Percentiles rank a stretch among this genome's conserved stretches.
These are phyloP conservation scores for Tolypocladium nubicola DNA, from an alignment of 2,329 filamentous ascomycete species.

Conservation along the genomic window DNA sequence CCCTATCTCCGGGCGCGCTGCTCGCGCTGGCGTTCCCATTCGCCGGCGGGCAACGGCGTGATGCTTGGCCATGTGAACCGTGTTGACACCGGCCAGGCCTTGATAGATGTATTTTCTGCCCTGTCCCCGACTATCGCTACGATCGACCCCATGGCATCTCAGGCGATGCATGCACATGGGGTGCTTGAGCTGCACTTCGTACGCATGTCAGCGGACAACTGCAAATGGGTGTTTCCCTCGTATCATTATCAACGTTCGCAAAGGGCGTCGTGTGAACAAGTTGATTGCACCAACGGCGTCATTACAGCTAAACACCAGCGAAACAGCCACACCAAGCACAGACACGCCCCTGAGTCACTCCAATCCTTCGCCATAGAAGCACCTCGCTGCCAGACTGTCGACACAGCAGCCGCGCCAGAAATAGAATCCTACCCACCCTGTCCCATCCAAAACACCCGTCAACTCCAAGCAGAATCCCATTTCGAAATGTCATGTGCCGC, in stretches of 20 bases:
- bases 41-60: background rate
- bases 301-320: background rate
- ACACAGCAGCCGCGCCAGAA: background rate
- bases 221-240: background rate
- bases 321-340: background rate
- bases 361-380: background rate
- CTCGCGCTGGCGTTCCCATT: background rate
- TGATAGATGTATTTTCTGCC: no score
- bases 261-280: background rate
- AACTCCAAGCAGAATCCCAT: background rate
- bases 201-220: no score
- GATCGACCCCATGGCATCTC: no score
- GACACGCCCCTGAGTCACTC: background rate
- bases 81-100: no score
- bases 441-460: background rate
- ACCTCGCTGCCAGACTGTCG: background rate
- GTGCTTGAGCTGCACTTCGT: no score
- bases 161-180: no score
- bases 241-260: background rate
- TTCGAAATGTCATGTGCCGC: no score
- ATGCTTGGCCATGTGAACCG: no score
- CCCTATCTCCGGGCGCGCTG: background rate
- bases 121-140: no score
- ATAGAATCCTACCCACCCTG: background rate
- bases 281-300: background rate